These are phyloP conservation scores for Paracoccidioides brasiliensis DNA, from an alignment of 2,329 filamentous ascomycete genomes.

Conservation along the genomic window DNA sequence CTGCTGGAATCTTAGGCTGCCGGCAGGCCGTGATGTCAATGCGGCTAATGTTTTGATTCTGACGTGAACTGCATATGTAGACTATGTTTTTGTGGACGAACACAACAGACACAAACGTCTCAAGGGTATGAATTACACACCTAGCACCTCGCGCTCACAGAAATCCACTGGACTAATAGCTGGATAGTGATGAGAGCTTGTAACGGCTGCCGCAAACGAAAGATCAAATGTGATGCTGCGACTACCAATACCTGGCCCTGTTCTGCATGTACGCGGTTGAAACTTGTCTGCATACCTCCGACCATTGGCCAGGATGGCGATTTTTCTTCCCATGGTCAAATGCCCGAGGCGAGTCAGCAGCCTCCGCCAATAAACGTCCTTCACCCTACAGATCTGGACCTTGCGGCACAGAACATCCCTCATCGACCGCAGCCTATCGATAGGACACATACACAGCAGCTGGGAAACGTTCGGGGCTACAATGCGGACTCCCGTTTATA, in stretches of 20 bases:
- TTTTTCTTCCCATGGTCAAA: conserved; percentile 17
- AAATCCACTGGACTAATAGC: conserved; percentile 3
- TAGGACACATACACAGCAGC: conserved; percentile 8
- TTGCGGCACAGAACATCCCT: conserved; percentile 34
- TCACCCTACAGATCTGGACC: conserved; percentile 5
- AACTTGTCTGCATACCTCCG: conserved; percentile 84
- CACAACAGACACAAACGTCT: conserved; percentile 95
- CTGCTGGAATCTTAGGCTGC: background rate
- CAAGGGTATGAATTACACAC: conserved; percentile 51
- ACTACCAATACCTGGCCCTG: conserved; percentile 97
- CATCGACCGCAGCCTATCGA: conserved; percentile 29
- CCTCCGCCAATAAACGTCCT: conserved; percentile 1
- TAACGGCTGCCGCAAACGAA: conserved; percentile 84
- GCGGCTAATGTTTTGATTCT: conserved; percentile 7
- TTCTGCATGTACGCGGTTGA: conserved; percentile 80
- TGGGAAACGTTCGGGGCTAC: conserved; percentile 25
- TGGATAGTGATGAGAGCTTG: conserved; percentile 86
- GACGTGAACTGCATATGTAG: conserved; percentile 34
- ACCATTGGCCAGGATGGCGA: conserved; percentile 62
- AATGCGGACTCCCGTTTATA: conserved; percentile 27
- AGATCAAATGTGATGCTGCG: conserved; percentile 96
- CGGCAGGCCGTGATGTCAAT: background rate
- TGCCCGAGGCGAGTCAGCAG: conserved; percentile 13
- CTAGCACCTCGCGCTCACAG: background rate
- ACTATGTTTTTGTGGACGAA: conserved; percentile 98